Evolutionary conservation across 495 filamentous ascomycete species (phyloP).

Genomic region (Elaphomyces granulatus): DNA sequence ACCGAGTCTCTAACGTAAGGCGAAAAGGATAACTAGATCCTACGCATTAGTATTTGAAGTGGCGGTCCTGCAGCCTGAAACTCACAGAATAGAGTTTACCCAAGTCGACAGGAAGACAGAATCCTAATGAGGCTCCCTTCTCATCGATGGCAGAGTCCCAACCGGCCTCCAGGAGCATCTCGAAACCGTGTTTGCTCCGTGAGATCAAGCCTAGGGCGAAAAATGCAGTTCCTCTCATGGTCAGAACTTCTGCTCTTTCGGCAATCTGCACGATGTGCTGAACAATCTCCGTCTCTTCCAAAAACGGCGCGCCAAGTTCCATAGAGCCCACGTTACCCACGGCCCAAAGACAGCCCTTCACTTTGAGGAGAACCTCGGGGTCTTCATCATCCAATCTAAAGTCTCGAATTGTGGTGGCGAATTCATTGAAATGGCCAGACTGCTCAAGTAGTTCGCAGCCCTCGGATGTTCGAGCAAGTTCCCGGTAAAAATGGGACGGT

Average conservation of each 20-base stretch:
- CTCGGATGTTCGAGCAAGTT: constrained; percentile 82
- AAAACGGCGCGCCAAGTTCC: constrained; percentile 88
- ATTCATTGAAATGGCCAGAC: constrained; percentile 92
- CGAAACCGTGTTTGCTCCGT: constrained; percentile 78
- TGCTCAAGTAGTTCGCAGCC: constrained; percentile 80
- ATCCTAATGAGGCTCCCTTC: constrained; percentile 68
- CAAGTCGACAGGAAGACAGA: constrained; percentile 71
- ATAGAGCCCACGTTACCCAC: constrained; percentile 97
- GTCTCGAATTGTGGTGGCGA: constrained; percentile 74
- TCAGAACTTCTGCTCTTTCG: constrained; percentile 72
- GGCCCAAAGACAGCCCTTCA: constrained; percentile 95
- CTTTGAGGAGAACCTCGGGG: constrained; percentile 73
- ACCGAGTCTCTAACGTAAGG: constrained; percentile 18
- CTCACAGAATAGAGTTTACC: constrained; percentile 41
- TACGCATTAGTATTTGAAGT: background rate
- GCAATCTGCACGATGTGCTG: constrained; percentile 75
- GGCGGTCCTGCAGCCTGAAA: constrained; percentile 14
- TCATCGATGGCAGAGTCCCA: constrained; percentile 87
- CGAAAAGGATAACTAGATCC: constrained; percentile 24
- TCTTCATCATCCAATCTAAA: constrained; percentile 73
- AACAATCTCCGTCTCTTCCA: constrained; percentile 77
- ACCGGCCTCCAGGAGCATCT: constrained; percentile 69
- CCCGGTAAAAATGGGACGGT: constrained; percentile 93
- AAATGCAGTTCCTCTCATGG: constrained; percentile 86
- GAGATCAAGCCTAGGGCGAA: constrained; percentile 91